Evolutionary conservation across 1,139 yeast species (phyloP).

Genomic region (Candida mesenterica): DNA sequence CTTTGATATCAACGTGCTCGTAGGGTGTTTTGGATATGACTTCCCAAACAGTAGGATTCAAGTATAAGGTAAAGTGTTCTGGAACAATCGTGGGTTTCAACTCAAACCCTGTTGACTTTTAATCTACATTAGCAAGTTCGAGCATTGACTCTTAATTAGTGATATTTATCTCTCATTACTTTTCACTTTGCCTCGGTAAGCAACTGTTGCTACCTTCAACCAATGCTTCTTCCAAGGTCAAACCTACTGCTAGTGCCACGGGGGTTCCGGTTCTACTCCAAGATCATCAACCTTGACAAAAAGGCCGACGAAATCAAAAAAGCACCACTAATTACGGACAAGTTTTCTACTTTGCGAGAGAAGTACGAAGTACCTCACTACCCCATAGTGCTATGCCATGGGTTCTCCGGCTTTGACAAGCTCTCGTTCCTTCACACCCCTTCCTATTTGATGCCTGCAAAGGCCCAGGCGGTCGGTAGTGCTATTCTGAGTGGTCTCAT

Average conservation of each 20-base stretch:
- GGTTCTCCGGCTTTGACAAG: constrained; percentile 76
- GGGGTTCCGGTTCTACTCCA: constrained; percentile 8
- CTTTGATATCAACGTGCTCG: too few relatives aligned
- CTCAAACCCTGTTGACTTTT: neutral
- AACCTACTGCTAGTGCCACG: neutral
- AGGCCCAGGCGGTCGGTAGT: constrained; percentile 14
- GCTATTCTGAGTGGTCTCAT: constrained; percentile 21
- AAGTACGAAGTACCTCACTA: constrained; percentile 39
- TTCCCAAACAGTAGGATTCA: too few relatives aligned
- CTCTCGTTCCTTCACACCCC: constrained; percentile 21
- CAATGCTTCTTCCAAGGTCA: neutral
- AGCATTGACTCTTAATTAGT: neutral
- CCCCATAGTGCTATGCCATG: constrained; percentile 83
- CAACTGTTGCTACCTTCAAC: neutral
- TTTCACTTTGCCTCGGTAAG: too few relatives aligned
- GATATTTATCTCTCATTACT: too few relatives aligned
- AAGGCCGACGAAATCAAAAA: constrained; percentile 5
- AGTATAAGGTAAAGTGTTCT: too few relatives aligned
- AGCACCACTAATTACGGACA: constrained; percentile 6
- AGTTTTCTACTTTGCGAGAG: constrained; percentile 15
- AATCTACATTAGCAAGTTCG: neutral
- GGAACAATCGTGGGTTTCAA: too few relatives aligned
- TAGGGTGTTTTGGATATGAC: too few relatives aligned
- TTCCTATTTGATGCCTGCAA: neutral
- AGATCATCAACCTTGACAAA: constrained; percentile 7